These are phyloP conservation scores for Nemania diffusa DNA, from an alignment of 2,329 filamentous ascomycete genomes.

Conservation along the genomic window DNA sequence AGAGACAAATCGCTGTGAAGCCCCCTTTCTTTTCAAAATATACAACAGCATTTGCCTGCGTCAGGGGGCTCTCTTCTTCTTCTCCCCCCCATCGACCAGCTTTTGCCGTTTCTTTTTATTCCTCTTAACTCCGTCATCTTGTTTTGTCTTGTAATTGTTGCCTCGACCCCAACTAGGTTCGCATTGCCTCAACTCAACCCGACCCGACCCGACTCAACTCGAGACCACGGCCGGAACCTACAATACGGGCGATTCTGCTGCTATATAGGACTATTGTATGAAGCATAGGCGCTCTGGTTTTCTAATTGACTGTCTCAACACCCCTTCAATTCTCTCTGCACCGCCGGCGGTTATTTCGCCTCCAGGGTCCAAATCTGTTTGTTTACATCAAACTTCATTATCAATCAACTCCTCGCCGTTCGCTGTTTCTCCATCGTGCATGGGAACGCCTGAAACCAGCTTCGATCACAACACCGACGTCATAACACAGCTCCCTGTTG, in stretches of 20 bases:
- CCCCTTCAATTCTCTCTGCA: conserved; percentile 40
- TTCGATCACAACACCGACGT: conserved; percentile 48
- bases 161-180: conserved; percentile 33
- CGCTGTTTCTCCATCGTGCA: conserved; percentile 43
- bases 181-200: conserved; percentile 26
- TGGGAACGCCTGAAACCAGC: conserved; percentile 36
- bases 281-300: conserved; percentile 40
- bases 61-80: conserved; percentile 27
- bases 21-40: conserved; percentile 14
- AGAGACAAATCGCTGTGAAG: conserved; percentile 28
- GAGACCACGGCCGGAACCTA: conserved; percentile 20
- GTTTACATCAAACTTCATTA: conserved; percentile 28
- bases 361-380: conserved; percentile 37
- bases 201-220: conserved; percentile 26
- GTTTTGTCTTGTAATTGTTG: conserved; percentile 31
- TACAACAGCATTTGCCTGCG: conserved; percentile 25
- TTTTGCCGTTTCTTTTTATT: conserved; percentile 32
- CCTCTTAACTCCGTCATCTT: conserved; percentile 31
- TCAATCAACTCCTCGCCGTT: conserved; percentile 33
- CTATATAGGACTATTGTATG: conserved; percentile 32
- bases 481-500: conserved; percentile 43
- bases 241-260: conserved; percentile 27
- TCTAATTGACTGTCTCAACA: conserved; percentile 42
- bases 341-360: conserved; percentile 50
- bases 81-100: conserved; percentile 11